Evolutionary conservation across 768 basidiomycete genomes (phyloP).

Genomic region (Boletus rubescentipes): DNA sequence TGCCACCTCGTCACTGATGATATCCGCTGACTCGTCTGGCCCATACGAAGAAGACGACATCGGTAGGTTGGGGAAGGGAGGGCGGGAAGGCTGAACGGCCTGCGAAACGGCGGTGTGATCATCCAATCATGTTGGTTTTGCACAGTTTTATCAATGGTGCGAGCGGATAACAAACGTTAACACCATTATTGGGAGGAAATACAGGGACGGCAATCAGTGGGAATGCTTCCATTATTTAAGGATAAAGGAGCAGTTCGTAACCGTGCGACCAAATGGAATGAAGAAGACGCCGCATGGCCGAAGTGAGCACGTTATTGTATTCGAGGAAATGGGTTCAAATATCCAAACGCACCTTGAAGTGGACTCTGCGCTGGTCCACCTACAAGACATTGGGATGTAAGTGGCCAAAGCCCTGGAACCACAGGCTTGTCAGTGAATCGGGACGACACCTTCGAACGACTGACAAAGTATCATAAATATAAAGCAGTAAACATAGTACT

Average conservation of each 20-base stretch:
- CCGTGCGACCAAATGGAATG: neutral
- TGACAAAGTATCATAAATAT: neutral
- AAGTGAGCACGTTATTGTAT: neutral
- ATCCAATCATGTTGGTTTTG: neutral
- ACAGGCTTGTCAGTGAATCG: constrained; percentile 16
- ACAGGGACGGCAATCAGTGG: constrained; percentile 8
- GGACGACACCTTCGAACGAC: neutral
- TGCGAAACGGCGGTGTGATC: constrained; percentile 7
- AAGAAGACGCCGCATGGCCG: neutral
- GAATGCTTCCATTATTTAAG: neutral
- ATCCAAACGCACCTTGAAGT: neutral
- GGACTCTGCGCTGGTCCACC: neutral
- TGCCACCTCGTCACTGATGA: constrained; percentile 8
- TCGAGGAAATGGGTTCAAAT: neutral
- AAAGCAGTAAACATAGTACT: neutral
- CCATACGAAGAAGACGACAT: constrained; percentile 7
- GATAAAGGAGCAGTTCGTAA: neutral
- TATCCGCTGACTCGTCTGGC: neutral
- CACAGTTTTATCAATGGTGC: constrained; percentile 2
- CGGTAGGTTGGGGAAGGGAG: neutral
- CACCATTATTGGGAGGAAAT: neutral
- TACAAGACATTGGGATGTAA: neutral
- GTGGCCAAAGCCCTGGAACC: constrained; percentile 2
- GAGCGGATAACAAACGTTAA: neutral
- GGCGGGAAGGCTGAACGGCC: neutral